A percentile compares a stretch with the other conserved stretches of the same genome.
Evolutionary conservation across 2,329 filamentous ascomycete species (phyloP).

Genomic region (Hypocrella siamensis): DNA sequence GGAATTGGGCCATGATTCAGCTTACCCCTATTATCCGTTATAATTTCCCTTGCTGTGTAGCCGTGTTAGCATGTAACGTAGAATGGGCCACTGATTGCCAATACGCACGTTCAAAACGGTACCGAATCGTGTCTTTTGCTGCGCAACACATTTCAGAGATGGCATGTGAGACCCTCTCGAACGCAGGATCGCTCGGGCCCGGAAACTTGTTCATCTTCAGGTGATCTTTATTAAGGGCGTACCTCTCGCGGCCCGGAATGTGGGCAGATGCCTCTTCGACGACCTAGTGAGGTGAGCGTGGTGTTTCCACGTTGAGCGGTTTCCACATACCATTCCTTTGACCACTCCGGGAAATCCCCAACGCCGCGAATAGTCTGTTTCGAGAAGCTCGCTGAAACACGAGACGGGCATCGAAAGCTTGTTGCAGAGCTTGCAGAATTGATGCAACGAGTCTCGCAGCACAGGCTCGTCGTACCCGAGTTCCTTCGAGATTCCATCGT

Average conservation of each 20-base stretch:
- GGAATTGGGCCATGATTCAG: no score
- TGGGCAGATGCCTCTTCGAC: slow-evolving; percentile 3
- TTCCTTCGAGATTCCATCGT: slow-evolving; percentile 6
- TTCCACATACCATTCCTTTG: slow-evolving; percentile 5
- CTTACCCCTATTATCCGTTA: no score
- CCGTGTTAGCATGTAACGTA: no score
- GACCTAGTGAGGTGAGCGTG: slow-evolving; percentile 2
- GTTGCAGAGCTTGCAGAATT: slow-evolving; percentile 6
- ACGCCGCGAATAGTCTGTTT: slow-evolving; percentile 6
- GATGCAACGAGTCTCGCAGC: slow-evolving; percentile 7
- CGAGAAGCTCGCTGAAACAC: slow-evolving; percentile 7
- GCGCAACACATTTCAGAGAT: slow-evolving; percentile 2
- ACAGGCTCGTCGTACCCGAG: slow-evolving; percentile 5
- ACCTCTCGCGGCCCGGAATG: slow-evolving; percentile 3
- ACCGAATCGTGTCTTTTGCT: not conserved
- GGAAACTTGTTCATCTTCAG: slow-evolving; percentile 4
- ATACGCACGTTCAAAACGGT: not conserved
- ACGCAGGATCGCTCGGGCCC: slow-evolving; percentile 3
- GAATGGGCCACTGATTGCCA: no score
- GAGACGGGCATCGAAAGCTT: slow-evolving; percentile 3
- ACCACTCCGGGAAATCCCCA: slow-evolving; percentile 1
- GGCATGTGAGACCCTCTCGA: slow-evolving; percentile 1
- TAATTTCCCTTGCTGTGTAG: no score
- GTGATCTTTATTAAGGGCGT: slow-evolving; percentile 3
- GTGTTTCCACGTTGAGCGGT: not conserved